Conservation (phyloP, 2,329 filamentous ascomycete species). For the Monosporascus ibericus region DNA sequence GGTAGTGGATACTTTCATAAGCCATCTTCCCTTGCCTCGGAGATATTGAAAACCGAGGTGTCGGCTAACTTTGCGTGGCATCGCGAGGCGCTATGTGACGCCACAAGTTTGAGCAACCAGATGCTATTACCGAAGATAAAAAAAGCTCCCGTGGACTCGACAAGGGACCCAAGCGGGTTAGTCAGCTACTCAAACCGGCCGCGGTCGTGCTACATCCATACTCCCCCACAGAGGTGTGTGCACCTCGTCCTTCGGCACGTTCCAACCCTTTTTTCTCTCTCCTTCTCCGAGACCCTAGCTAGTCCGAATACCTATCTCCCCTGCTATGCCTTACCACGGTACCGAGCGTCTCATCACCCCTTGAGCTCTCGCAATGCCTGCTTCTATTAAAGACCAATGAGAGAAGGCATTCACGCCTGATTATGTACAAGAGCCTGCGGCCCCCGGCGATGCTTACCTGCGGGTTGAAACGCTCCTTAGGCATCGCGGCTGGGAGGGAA, state of each 20-base stretch:
- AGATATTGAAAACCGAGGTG: background rate
- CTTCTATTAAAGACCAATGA: background rate
- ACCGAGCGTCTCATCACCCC: background rate
- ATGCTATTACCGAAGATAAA: constrained; percentile 3
- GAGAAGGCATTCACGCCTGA: background rate
- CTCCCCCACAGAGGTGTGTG: constrained; percentile 9
- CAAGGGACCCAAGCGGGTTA: background rate
- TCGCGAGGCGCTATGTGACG: constrained; percentile 7
- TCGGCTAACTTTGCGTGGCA: background rate
- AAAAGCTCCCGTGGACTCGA: background rate
- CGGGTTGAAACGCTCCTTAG: background rate
- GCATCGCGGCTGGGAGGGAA: background rate
- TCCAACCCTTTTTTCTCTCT: constrained; percentile 21
- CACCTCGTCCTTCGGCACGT: constrained; percentile 23
- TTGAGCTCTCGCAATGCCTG: background rate
- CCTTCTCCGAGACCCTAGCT: constrained; percentile 14
- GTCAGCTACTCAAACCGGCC: constrained; percentile 15
- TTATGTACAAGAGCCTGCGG: background rate
- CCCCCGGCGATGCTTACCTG: background rate
- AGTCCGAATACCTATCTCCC: constrained; percentile 3
- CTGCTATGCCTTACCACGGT: background rate
- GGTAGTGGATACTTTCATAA: background rate
- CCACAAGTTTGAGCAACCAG: constrained; percentile 12
- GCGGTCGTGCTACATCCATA: constrained; percentile 21
- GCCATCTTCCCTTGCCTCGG: background rate